Evolutionary conservation across 2,329 filamentous ascomycete genomes (phyloP), one percentile per base, ranked within the genome.

Genomic region (Paracorniculantispora psalliotae): DNA sequence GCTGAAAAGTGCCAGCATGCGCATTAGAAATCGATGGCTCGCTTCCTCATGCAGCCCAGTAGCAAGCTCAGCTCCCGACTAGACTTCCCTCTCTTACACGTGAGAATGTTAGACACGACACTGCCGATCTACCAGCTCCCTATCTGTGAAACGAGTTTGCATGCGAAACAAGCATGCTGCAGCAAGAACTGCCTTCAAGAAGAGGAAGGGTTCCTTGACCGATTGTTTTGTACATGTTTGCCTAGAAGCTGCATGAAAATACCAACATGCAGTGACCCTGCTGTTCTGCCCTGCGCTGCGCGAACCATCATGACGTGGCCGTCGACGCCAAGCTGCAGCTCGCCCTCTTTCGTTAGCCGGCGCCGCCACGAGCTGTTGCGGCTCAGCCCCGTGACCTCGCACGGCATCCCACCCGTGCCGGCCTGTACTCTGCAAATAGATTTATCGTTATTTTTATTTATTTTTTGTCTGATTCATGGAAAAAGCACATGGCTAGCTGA

Each of bases 221-320:
- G 25, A 15, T 54, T 33, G 39, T 33, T n/a, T 33, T 33, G 12
- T 33, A 6, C 30, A 33, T 33, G 30, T 12, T 33, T n/a, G n/a
- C n/a, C n/a, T n/a, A n/a, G n/a, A n/a, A n/a, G n/a, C n/a, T n/a
- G n/a, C n/a, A n/a, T n/a, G n/a, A n/a, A n/a, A n/a, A n/a, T n/a
- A n/a, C n/a, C n/a, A n/a, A n/a, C n/a, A 23, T 26, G 48, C 21
- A 19, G 33, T 51, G 48, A 15, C 23, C 12, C 50, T 43, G 50
- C n/a, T n/a, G n/a, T n/a, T n/a, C n/a, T n/a, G n/a, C n/a, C n/a
- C n/a, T n/a, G n/a, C n/a, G n/a, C n/a, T n/a, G n/a, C n/a, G 30
- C 51, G 51, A 54, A 44, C 51, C 37, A 54, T 44, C 26, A 33
- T 54, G 51, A 54, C 51, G 51, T 54, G 51, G 51, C 51, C 25